These are phyloP conservation scores for Rheum nobile DNA, from an alignment of 148 eudicot genomes.

Conservation along the genomic window DNA sequence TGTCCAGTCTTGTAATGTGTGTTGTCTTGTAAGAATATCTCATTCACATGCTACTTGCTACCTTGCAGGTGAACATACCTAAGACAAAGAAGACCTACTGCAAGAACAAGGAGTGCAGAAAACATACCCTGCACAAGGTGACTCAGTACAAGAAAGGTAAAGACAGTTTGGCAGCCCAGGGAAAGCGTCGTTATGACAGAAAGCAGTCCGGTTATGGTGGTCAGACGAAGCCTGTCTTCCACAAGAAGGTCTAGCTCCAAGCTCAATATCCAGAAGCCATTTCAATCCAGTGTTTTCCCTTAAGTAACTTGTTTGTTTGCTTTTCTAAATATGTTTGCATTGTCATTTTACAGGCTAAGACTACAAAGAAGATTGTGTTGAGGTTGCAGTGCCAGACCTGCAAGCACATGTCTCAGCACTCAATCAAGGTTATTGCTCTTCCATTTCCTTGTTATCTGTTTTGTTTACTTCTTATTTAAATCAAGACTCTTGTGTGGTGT, in stretches of 20 bases:
- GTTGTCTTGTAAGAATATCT: too few species aligned
- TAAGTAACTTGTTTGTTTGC: background rate
- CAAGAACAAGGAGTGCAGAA: constrained; percentile 68
- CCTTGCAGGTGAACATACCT: constrained; percentile 62
- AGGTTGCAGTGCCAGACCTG: constrained; percentile 50
- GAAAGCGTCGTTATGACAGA: constrained; percentile 74
- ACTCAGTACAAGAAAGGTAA: constrained; percentile 87
- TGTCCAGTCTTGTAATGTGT: too few species aligned
- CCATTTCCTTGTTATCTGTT: background rate
- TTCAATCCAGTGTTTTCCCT: background rate
- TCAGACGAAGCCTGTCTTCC: constrained; percentile 80
- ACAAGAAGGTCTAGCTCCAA: constrained; percentile 46
- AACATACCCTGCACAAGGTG: constrained; percentile 74
- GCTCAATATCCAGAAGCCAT: background rate
- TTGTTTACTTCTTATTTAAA: too few species aligned
- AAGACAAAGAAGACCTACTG: constrained; percentile 79
- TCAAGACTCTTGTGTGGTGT: too few species aligned
- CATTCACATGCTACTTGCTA: background rate
- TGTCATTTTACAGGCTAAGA: constrained; percentile 23
- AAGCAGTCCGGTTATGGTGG: constrained; percentile 86
- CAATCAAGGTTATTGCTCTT: constrained; percentile 28
- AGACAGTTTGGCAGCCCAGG: constrained; percentile 81
- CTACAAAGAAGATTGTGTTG: constrained; percentile 43
- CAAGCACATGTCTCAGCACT: constrained; percentile 45
- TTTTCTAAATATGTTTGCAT: background rate